Evolutionary conservation across 2,329 filamentous ascomycete species (phyloP), one percentile per base, ranked within the genome.

Genomic region (Dothistroma pini): DNA sequence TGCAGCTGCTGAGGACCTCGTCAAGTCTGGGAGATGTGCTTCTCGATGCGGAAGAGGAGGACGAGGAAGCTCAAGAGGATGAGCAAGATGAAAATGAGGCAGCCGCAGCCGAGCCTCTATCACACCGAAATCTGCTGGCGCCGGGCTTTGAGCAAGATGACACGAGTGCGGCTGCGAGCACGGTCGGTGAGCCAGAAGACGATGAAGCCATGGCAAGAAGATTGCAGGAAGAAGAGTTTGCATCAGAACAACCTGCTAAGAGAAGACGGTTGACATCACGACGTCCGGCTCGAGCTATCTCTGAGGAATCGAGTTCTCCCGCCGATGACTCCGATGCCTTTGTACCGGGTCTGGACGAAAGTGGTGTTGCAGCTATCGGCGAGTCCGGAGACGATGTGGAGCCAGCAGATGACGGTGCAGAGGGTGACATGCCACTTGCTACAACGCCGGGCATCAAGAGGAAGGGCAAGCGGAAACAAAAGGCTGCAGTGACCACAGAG

Each of bases 41-140:
- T 61, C 79, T 93, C 14, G 90, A 96, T 72, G 91, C 90, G 0
- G 92, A 96, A 71, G 88, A 91, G 60, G 89, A 89, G 56, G 75
- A 75, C 5, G 75, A 82, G 77, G 78, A 81, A 2, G 78, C 81
- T 14, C 81, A 81, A 35, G 74, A 75, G 10, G 74, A 68, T 34
- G 64, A 63, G 14, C 74, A 65, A 11, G 65, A 67, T n/a, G 58
- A 60, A 22, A 53, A 49, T n/a, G 62, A 67, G 21, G 69, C 72
- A 53, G 49, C 56, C 10, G 58, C 61, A 7, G 65, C 54, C 14
- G 65, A 72, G 25, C 77, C 76, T 11, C 72, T 72, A 32, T 81
- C 79, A 25, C 80, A 82, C 72, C 77, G 76, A 25, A 78, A 81
- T 61, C 67, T 82, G 10, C 76, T 78, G 68, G 77, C 76, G 62